Conservation (phyloP, 2,329 filamentous ascomycete genomes). For the Pestalotiopsis fici region DNA sequence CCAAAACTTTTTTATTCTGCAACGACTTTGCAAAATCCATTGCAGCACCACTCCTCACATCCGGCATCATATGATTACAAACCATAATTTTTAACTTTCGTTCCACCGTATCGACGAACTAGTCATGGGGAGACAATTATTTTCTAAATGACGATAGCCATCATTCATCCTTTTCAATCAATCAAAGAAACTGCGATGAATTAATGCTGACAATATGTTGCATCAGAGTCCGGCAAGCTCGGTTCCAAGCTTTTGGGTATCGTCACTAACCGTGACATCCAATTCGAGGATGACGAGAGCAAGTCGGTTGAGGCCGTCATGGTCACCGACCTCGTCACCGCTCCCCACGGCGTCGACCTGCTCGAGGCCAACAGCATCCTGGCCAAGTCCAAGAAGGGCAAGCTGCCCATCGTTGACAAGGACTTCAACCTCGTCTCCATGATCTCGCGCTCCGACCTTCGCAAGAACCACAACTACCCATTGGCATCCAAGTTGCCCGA, state of each 20-base stretch:
- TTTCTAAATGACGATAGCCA: constrained; percentile 44
- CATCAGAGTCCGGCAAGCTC: constrained; percentile 82
- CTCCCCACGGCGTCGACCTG: constrained; percentile 78
- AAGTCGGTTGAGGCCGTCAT: constrained; percentile 86
- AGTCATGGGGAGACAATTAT: constrained; percentile 78
- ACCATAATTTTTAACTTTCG: constrained; percentile 96
- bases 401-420: constrained; percentile 88
- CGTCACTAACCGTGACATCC: constrained; percentile 95
- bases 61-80: constrained; percentile 69
- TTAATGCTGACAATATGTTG: constrained; percentile 35
- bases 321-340: constrained; percentile 93
- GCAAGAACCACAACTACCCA: constrained; percentile 98
- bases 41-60: not conserved
- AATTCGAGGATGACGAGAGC: constrained; percentile 80
- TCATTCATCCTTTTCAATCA: constrained; percentile 9
- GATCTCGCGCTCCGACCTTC: constrained; percentile 91
- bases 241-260: constrained; percentile 97
- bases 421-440: constrained; percentile 86
- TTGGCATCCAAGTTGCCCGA: constrained; percentile 93
- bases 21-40: not conserved
- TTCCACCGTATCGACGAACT: constrained; percentile 96
- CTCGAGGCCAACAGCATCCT: constrained; percentile 91
- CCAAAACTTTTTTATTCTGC: not conserved
- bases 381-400: constrained; percentile 96
- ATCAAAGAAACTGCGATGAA: not conserved